phyloP scores from a whole-genome alignment of 345 rosid species.

The Anastatica hierochuntica region DNA sequence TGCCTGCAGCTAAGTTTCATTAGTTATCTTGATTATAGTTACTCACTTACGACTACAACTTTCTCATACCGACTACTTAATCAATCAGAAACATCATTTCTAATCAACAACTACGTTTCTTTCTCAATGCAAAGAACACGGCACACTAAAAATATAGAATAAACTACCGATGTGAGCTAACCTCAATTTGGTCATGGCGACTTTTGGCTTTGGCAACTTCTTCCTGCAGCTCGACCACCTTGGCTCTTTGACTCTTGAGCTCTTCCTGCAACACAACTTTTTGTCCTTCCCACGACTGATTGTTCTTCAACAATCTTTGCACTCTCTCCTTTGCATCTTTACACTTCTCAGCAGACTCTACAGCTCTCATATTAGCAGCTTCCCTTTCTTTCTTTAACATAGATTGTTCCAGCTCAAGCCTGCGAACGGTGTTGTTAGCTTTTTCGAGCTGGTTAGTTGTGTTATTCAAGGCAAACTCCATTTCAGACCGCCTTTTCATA shows the following conservation, averaged over 20 bases:
- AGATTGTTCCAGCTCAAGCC: neutral
- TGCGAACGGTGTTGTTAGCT: neutral
- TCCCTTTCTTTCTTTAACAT: neutral
- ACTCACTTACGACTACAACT: no score
- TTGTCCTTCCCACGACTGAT: neutral
- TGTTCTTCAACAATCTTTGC: no score
- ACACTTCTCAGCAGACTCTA: neutral
- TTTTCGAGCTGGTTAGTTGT: neutral
- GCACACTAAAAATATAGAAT: no score
- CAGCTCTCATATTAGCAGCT: neutral
- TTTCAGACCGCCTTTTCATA: neutral
- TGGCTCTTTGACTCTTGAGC: neutral
- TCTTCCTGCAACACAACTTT: neutral
- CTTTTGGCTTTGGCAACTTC: neutral
- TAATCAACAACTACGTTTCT: no score
- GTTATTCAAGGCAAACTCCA: neutral
- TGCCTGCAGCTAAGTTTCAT: neutral
- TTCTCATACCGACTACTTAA: no score
- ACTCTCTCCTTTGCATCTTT: neutral
- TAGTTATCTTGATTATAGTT: no score
- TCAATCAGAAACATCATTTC: no score
- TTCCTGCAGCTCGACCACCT: neutral
- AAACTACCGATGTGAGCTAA: no score
- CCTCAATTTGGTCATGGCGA: neutral
- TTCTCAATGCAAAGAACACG: no score